These are phyloP conservation scores for Penicillium psychrosexuale DNA, from an alignment of 2,329 filamentous ascomycete genomes.

Conservation along the genomic window DNA sequence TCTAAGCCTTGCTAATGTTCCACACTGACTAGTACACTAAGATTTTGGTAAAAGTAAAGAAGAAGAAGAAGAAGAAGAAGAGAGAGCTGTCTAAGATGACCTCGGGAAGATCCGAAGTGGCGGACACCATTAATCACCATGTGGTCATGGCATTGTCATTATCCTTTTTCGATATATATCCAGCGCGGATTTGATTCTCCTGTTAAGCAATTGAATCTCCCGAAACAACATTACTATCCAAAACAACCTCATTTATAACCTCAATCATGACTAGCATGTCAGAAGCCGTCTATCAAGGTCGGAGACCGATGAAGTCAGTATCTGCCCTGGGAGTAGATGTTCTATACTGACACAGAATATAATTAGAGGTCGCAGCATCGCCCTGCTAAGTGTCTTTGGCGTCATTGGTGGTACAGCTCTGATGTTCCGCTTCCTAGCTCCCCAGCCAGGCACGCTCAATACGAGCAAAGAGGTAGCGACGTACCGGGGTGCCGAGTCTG, in stretches of 20 bases:
- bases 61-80: background rate
- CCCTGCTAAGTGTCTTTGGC: constrained; percentile 20
- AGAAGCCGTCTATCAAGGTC: background rate
- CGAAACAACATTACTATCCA: background rate
- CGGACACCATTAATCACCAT: background rate
- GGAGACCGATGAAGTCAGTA: constrained; percentile 3
- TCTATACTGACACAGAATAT: background rate
- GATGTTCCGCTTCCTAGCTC: constrained; percentile 20
- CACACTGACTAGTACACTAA: background rate
- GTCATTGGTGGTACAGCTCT: constrained; percentile 20
- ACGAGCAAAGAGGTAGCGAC: constrained; percentile 17
- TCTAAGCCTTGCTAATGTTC: too few relatives aligned
- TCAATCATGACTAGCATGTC: background rate
- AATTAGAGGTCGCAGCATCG: constrained; percentile 20
- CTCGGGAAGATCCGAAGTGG: background rate
- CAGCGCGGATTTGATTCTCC: background rate
- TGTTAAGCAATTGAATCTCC: background rate
- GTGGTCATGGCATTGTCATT: constrained; percentile 8
- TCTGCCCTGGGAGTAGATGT: background rate
- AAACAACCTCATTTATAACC: background rate
- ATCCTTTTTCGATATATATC: background rate
- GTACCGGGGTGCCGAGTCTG: constrained; percentile 11
- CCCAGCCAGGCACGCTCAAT: constrained; percentile 7
- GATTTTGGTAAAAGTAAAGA: background rate
- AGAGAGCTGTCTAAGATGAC: background rate